These are phyloP conservation scores for Trichoderma brevicompactum DNA, from an alignment of 2,329 filamentous ascomycete species.

Conservation along the genomic window DNA sequence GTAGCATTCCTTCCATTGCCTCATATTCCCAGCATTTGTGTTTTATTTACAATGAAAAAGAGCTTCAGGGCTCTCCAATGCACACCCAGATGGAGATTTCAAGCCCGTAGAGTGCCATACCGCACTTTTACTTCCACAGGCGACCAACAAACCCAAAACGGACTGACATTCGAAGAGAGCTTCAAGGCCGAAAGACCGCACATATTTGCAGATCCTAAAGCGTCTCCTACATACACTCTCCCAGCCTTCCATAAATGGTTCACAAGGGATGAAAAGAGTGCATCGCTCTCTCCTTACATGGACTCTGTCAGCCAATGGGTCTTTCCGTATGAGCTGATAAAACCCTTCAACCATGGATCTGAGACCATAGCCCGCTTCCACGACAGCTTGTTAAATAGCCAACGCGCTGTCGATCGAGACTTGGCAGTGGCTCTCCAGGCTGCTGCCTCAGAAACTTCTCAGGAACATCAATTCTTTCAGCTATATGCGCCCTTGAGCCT, in stretches of 20 bases:
- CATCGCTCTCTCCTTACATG: conserved; percentile 38
- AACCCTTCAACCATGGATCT: conserved; percentile 31
- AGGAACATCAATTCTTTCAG: conserved; percentile 53
- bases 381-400: conserved; percentile 37
- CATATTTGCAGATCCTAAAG: conserved; percentile 51
- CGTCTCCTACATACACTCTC: conserved; percentile 45
- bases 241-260: conserved; percentile 68
- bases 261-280: conserved; percentile 22
- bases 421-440: conserved; percentile 41
- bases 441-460: conserved; percentile 33
- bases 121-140: conserved; percentile 3
- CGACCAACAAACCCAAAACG: conserved; percentile 19
- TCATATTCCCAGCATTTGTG: neutral
- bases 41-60: neutral
- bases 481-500: conserved; percentile 66
- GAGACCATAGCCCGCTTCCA: conserved; percentile 36
- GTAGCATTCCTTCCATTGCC: neutral
- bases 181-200: conserved; percentile 57
- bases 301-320: conserved; percentile 38
- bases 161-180: conserved; percentile 58
- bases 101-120: neutral
- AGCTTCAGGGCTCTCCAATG: neutral
- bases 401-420: conserved; percentile 38
- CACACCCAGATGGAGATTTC: neutral
- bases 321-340: conserved; percentile 49